These are phyloP conservation scores for Yarrowia bubula DNA, from an alignment of 805 yeast species.

Conservation along the genomic window DNA sequence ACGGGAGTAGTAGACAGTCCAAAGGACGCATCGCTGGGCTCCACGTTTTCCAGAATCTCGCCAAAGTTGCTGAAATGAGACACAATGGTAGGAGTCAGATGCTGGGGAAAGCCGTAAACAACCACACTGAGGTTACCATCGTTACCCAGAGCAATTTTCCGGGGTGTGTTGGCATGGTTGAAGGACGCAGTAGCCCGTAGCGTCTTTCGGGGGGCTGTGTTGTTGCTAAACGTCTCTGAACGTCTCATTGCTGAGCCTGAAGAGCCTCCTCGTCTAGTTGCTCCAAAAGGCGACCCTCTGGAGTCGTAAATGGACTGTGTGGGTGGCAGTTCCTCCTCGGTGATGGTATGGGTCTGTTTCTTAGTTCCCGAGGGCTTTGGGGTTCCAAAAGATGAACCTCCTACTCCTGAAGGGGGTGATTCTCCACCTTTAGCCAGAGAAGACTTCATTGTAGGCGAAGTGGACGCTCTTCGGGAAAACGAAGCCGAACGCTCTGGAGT, in stretches of 20 bases:
- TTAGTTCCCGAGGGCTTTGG: slow-evolving; percentile 33
- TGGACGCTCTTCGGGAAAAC: slow-evolving; percentile 12
- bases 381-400: slow-evolving; percentile 34
- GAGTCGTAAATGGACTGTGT: slow-evolving; percentile 33
- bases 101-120: slow-evolving; percentile 86
- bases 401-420: slow-evolving; percentile 4
- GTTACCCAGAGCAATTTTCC: background rate
- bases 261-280: background rate
- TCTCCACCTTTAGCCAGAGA: slow-evolving; percentile 6
- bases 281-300: slow-evolving; percentile 28
- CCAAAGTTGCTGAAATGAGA: slow-evolving; percentile 80
- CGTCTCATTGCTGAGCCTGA: background rate
- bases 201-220: background rate
- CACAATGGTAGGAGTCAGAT: slow-evolving; percentile 62
- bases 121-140: slow-evolving; percentile 63
- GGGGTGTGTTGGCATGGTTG: slow-evolving; percentile 16
- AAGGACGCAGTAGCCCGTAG: slow-evolving; percentile 15
- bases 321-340: slow-evolving; percentile 33
- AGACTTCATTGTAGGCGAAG: slow-evolving; percentile 9
- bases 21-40: slow-evolving; percentile 8
- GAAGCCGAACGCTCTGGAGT: background rate
- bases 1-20: slow-evolving; percentile 42
- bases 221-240: background rate
- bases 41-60: slow-evolving; percentile 69
- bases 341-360: slow-evolving; percentile 29